Evolutionary conservation across 768 basidiomycete genomes (phyloP), one percentile per base, ranked within the genome.

Genomic region (Hypholoma sublateritium): DNA sequence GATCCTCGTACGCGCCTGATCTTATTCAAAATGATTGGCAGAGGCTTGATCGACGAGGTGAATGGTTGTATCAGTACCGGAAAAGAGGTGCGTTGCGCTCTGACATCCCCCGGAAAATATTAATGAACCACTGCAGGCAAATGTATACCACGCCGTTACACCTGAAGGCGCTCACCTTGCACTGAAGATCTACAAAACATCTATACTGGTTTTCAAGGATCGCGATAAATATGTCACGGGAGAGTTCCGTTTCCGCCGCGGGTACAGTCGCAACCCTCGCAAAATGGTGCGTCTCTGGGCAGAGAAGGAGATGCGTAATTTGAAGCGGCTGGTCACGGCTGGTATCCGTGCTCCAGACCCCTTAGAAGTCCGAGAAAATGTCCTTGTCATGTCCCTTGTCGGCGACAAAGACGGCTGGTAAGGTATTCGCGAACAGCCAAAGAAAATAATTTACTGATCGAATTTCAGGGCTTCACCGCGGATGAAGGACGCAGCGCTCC

Each of bases 271-370:
- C 59, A 99, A 98, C 68, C 96, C 97, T 14, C 85, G 97, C 24
- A 99, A 99, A 75, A 98, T 99, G 96, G 95, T 99, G 17, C 83
- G 94, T 14, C 72, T 98, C 3, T 99, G 97, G 97, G 97, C 97
- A 2, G 97, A 99, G 73, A 99, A 99, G 74, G 97, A 99, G 72
- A 90, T 98, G 89, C 86, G 97, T 21, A 99, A 99, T 69, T 75
- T 99, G 59, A 88, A 89, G 68, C 83, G 97, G 32, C 74, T 99
- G 45, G 79, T 83, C 8, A 74, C 86, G n/a, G 92, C 92, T 17
- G 95, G 91, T 0, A 84, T 99, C 50, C 80, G 81, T 45, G 92
- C 91, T 59, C 97, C 97, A 1, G 89, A 91, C 45, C 92, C 95
- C 2, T 64, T 95, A 16, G 97, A 98, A 69, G 94, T 97, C 8